Base-by-base conservation (phyloP, 768 basidiomycete genomes). In the Mycena galopus region DNA sequence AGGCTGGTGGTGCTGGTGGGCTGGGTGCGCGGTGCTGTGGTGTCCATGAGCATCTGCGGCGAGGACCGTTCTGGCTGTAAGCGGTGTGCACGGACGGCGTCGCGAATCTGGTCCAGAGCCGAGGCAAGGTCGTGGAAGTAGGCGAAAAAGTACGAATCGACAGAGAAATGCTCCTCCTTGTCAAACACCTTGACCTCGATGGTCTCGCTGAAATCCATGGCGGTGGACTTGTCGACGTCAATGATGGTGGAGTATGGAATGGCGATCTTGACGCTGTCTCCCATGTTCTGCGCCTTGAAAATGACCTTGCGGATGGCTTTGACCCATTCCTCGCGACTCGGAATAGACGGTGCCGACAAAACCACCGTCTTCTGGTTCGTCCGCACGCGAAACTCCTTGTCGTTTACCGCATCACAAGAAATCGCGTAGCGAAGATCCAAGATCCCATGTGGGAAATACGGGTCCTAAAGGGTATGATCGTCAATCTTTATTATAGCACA, bases 401-500 rank as follows among this genome's bases (percentile, higher is more conserved):
- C 93, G 17, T 90, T 89, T 4, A 86, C 82, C 0, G 94, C 85
- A 65, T 98, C 97, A 79, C 97, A 98, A 27, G 93, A 89, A 55
- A 95, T 93, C 9, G 94, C 94, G 81, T 99, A 99, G 71, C 96
- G 94, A 35, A 99, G 84, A 77, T 98, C 96, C n/a, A 97, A 88
- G 67, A 98, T 96, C 29, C 96, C 98, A 75, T 96, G 94, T 14
- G 97, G 95, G 81, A 99, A 99, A 82, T 99, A 99, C 2, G 97
- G 97, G 77, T 99, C 96, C 96, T 97, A 72, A 29, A 35, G 32
- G 29, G 64, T 8, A 66, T 59, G 37, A 37, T 37, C 3, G 30
- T 59, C 25, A 72, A 56, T 61, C 12, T 64, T 75, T 81, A 78
- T 73, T 67, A 51, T 75, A 47, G 17, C 27, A 57, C 14, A 30